Base-by-base conservation (phyloP, 768 basidiomycete genomes). In the Candolleomyces aberdarensis region DNA sequence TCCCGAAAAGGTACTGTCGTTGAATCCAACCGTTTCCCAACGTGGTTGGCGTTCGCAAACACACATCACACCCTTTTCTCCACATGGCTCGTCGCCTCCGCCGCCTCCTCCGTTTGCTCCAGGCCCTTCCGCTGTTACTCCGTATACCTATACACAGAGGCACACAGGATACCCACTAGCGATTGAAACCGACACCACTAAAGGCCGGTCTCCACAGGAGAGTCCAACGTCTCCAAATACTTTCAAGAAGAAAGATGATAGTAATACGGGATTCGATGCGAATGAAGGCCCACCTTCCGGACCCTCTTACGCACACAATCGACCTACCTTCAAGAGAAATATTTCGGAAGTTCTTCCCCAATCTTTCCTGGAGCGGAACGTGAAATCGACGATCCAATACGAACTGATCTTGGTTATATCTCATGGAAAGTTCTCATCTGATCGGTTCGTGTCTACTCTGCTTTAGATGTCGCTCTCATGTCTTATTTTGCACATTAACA, bases 401-500 rank as follows among this genome's bases (percentile, higher is more conserved):
- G 44, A 61, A 19, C 26, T 61, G 0, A 39, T 29, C 15, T n/a
- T 61, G 36, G 31, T n/a, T 29, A 56, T 61, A 31, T 41, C 53
- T 5, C 60, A 57, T 50, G 60, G 60, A 19, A 32, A 14, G 44
- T 48, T 61, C n/a, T 22, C 19, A 61, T 44, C 39, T 61, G 44
- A 71, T 72, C 48, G 50, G 68, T 67, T 13, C 26, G 26, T 17
- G 3, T 36, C 40, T 41, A 22, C 4, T 26, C 44, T 5, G 52
- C 15, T 20, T 19, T 3, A 48, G 67, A 31, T 11, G 14, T 20
- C 14, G 15, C 32, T 31, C n/a, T 19, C 14, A 20, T 13, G 39
- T 26, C 40, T 26, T 22, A 36, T 5, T 32, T 53, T 3, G 3
- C 39, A 17, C 10, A n/a, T 20, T 11, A 9, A 9, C 29, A 41